Percentiles rank a stretch among this genome's conserved stretches.
These are phyloP conservation scores for Puccinia polysora DNA, from an alignment of 1,284 basidiomycete species.

Conservation along the genomic window DNA sequence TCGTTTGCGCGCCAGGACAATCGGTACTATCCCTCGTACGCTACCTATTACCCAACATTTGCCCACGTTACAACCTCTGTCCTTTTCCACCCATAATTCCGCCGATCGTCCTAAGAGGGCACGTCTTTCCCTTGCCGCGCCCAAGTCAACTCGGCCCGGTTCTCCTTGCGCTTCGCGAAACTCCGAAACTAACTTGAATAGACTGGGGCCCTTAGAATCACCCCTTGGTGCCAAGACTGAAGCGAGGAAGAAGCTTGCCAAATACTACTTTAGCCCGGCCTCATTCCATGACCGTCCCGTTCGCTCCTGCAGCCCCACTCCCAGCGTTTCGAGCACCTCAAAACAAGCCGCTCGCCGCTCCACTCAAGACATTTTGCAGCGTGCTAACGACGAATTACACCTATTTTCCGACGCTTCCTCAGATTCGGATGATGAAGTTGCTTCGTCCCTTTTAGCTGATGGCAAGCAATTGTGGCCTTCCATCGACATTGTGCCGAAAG, in stretches of 20 bases:
- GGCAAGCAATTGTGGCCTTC: background rate
- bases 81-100: slow-evolving; percentile 2
- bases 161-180: background rate
- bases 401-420: slow-evolving; percentile 10
- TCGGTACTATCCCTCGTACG: background rate
- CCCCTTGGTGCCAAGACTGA: slow-evolving; percentile 8
- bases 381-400: background rate
- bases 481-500: background rate
- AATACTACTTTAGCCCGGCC: slow-evolving; percentile 23
- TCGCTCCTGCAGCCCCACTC: slow-evolving; percentile 28
- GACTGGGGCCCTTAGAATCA: background rate
- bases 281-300: background rate
- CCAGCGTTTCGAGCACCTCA: background rate
- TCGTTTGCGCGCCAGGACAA: background rate
- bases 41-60: background rate
- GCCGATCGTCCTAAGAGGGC: slow-evolving; percentile 36
- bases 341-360: slow-evolving; percentile 1
- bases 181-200: background rate
- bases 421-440: slow-evolving; percentile 35
- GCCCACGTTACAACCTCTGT: background rate
- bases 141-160: background rate
- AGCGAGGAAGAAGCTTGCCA: slow-evolving; percentile 9
- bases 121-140: slow-evolving; percentile 37
- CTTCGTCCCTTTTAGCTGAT: slow-evolving; percentile 2
- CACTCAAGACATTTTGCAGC: background rate